Evolutionary conservation across 371 early-diverging fungal species (phyloP), one percentile per base, ranked within the genome.

Genomic region (Synchytrium microbalum): DNA sequence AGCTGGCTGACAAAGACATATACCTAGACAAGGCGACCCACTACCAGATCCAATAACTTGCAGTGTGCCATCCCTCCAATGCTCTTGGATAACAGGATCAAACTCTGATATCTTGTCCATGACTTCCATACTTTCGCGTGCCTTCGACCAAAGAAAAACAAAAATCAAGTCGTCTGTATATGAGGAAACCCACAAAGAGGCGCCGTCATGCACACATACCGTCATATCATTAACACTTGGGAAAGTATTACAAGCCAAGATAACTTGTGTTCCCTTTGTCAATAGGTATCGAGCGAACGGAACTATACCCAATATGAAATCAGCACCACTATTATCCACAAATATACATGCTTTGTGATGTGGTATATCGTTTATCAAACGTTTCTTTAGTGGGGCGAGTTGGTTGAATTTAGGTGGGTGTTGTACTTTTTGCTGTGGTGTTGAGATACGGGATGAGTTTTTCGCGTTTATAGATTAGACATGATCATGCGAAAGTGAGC

Each of bases 151-250:
- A 33, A 55, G 23, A 28, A 2, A 38, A 27, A 3, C 26, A 2
- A 46, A 13, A 19, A 19, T 51, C 14, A 14, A 51, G 23, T 14
- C 51, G 14, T 23, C 56, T 13, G 56, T 8, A 8, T 26, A 24
- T 5, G 5, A 13, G 24, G 24, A 26, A 5, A 26, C 24, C 24
- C 56, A 13, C 24, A 56, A 5, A 38, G 19, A 10, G 46, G 10
- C 19, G 5, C 46, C 46, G 5, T 5, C 10, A 13, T 19, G 1
- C 26, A 31, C 32, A 24, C 63, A 33, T 59, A 66, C 85, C 23
- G 89, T 89, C 28, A 88, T 75, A 65, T 89, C 89, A 68, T 88
- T 89, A 56, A 89, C 76, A 32, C 88, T 79, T 27, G 89, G 89
- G 5, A 66, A 64, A 5, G 84, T 76, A 73, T 88, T 88, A 54